These are phyloP conservation scores for Pharnaceum exiguum DNA, from an alignment of 148 eudicot species.

Conservation along the genomic window DNA sequence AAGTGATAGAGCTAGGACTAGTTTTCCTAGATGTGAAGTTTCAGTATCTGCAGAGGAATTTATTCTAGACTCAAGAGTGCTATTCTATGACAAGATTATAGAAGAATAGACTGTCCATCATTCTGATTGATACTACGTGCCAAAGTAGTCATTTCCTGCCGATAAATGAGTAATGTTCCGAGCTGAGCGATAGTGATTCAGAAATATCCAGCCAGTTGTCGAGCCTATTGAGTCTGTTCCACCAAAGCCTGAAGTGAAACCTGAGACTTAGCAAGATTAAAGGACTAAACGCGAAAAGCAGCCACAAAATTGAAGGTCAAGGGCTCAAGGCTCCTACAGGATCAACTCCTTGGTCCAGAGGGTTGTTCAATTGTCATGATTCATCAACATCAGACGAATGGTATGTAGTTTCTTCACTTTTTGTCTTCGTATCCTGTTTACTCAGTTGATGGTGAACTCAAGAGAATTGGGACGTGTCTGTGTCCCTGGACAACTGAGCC, in stretches of 20 bases:
- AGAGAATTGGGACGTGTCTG: no score
- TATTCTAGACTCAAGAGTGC: no score
- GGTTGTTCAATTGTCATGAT: constrained; percentile 34
- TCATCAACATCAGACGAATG: constrained; percentile 34
- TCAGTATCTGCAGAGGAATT: no score
- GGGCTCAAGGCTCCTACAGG: constrained; percentile 17
- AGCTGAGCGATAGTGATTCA: constrained; percentile 8
- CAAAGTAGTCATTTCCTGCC: background rate
- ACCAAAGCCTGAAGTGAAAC: constrained; percentile 7
- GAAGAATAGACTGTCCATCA: no score
- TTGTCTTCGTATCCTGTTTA: background rate
- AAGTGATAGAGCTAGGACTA: no score
- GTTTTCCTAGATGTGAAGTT: no score
- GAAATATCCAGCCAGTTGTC: constrained; percentile 22
- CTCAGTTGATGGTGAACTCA: background rate
- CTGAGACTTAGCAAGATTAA: background rate
- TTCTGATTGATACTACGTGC: no score
- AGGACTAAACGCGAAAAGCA: constrained; percentile 7
- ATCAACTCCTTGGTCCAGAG: constrained; percentile 34
- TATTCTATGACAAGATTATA: no score
- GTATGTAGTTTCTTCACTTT: background rate
- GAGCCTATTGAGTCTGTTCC: constrained; percentile 22
- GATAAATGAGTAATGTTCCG: constrained; percentile 14
- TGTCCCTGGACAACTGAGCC: no score
- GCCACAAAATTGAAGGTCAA: constrained; percentile 6